Percentiles rank a stretch among this genome's conserved stretches.
Conservation (phyloP, 1,284 basidiomycete genomes). For the Chondrostereum purpureum region DNA sequence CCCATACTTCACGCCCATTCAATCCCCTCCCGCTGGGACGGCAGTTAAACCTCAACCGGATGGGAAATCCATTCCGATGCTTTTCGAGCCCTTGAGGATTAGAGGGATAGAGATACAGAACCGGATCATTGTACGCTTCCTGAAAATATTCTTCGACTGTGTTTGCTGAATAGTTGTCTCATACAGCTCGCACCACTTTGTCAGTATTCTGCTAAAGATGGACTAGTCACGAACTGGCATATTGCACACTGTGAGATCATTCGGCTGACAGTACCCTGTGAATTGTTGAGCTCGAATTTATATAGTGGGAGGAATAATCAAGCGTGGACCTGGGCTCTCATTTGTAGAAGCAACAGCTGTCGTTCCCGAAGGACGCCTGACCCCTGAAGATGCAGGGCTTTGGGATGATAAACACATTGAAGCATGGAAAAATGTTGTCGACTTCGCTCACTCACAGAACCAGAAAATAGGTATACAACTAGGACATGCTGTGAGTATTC, state of each 20-base stretch:
- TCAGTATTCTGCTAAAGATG: conserved; percentile 58
- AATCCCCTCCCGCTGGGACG: conserved; percentile 43
- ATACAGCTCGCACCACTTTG: conserved; percentile 47
- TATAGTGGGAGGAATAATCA: conserved; percentile 40
- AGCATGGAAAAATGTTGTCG: conserved; percentile 62
- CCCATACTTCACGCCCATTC: conserved; percentile 50
- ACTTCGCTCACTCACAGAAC: conserved; percentile 70
- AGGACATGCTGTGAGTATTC: conserved; percentile 63
- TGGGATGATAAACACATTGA: conserved; percentile 75
- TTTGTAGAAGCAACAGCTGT: conserved; percentile 60
- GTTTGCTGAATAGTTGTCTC: conserved; percentile 4
- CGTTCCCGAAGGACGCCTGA: conserved; percentile 49
- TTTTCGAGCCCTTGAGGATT: conserved; percentile 62
- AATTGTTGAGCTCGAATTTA: neutral
- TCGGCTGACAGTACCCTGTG: neutral
- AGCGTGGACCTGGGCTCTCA: conserved; percentile 44
- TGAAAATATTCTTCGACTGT: neutral
- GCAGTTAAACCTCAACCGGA: conserved; percentile 36
- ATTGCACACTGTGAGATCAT: conserved; percentile 29
- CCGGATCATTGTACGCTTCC: conserved; percentile 49
- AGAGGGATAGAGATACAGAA: conserved; percentile 66
- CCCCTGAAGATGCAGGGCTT: conserved; percentile 51
- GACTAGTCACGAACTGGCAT: conserved; percentile 37
- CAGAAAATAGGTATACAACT: conserved; percentile 76
- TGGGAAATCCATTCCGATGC: conserved; percentile 40